Evolutionary conservation across 2,329 filamentous ascomycete species (phyloP).

Genomic region (Torrubiellomyces zombiae): DNA sequence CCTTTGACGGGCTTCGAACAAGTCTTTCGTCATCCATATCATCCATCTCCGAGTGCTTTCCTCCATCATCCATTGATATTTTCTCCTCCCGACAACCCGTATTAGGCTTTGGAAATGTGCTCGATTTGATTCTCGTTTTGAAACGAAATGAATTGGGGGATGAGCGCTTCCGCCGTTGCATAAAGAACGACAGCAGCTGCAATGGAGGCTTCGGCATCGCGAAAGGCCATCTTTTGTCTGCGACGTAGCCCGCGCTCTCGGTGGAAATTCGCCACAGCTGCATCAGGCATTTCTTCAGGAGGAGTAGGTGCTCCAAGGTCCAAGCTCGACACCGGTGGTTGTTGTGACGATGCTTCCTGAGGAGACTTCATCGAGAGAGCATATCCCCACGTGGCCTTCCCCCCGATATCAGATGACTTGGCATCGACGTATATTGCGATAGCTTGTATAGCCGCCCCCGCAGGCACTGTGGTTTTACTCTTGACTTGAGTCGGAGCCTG

Average conservation of each 20-base stretch:
- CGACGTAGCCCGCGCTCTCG: slow-evolving; percentile 27
- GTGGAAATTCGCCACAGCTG: slow-evolving; percentile 20
- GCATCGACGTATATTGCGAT: too few relatives aligned
- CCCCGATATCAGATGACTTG: too few relatives aligned
- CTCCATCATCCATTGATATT: too few relatives aligned
- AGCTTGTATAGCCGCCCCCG: too few relatives aligned
- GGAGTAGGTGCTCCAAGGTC: slow-evolving; percentile 24
- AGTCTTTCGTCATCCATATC: slow-evolving; percentile 20
- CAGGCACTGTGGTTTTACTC: too few relatives aligned
- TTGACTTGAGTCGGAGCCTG: too few relatives aligned
- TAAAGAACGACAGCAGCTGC: slow-evolving; percentile 38
- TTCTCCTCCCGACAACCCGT: too few relatives aligned
- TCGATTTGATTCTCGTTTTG: too few relatives aligned
- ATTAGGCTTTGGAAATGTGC: too few relatives aligned
- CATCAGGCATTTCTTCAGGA: slow-evolving; percentile 26
- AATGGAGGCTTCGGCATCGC: slow-evolving; percentile 32
- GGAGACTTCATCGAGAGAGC: too few relatives aligned
- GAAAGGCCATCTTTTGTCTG: slow-evolving; percentile 26
- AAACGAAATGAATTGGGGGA: slow-evolving; percentile 16
- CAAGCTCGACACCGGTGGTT: not conserved
- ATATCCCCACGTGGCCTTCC: too few relatives aligned
- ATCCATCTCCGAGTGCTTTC: slow-evolving; percentile 15
- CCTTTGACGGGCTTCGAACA: slow-evolving; percentile 24
- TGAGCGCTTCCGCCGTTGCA: slow-evolving; percentile 31
- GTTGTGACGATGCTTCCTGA: not conserved